Evolutionary conservation across 75 land plant species (phyloP).

Genomic region (Selaginella moellendorffii): DNA sequence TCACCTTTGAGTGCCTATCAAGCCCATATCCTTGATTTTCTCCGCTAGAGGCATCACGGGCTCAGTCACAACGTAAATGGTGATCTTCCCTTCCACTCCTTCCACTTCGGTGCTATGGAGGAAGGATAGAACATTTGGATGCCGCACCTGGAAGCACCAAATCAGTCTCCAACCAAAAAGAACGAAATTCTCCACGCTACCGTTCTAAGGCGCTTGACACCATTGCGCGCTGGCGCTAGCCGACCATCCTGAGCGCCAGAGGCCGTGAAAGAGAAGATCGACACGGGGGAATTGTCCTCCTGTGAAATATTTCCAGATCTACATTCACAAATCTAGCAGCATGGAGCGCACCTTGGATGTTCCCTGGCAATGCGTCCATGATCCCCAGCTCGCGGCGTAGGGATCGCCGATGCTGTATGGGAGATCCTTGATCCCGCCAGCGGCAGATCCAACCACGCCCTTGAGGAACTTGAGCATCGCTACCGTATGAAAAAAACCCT

Average conservation of each 20-base stretch:
- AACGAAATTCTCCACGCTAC: constrained; percentile 41
- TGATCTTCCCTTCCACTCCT: constrained; percentile 54
- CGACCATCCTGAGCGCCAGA: constrained; percentile 80
- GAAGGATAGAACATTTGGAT: constrained; percentile 91
- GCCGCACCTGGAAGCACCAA: constrained; percentile 66
- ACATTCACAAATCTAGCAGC: too few species aligned
- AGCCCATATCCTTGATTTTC: constrained; percentile 77
- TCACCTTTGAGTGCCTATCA: constrained; percentile 89
- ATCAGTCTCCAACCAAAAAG: background rate
- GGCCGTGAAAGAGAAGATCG: constrained; percentile 76
- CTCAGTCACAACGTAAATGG: constrained; percentile 93
- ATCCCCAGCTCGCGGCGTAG: constrained; percentile 90
- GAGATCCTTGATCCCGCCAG: constrained; percentile 70
- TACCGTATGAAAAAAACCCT: too few species aligned
- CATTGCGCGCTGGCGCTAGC: constrained; percentile 86
- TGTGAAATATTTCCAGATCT: too few species aligned
- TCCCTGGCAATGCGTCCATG: constrained; percentile 83
- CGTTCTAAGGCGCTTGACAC: constrained; percentile 86
- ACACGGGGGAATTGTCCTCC: constrained; percentile 81
- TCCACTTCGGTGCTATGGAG: constrained; percentile 90
- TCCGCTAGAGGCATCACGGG: constrained; percentile 94
- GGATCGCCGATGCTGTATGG: constrained; percentile 97
- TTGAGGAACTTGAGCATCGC: constrained; percentile 84
- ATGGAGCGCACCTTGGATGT: constrained; percentile 65
- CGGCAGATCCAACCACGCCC: constrained; percentile 88